Conservation (phyloP, 139 green algal species). For the Chlorella sp. region DNA sequence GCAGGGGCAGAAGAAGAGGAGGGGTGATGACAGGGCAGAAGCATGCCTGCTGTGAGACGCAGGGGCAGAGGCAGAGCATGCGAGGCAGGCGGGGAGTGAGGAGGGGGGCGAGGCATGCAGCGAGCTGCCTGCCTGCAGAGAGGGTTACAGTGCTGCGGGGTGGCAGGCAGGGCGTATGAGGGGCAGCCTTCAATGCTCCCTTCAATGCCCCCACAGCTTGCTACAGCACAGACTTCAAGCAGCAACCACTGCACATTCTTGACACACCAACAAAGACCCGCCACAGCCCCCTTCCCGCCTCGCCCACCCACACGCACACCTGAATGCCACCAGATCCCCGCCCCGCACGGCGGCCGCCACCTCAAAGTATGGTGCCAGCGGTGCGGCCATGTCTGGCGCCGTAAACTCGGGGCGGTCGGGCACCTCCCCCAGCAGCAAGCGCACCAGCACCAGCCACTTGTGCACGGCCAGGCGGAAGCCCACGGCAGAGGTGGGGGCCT, state of each 20-base stretch:
- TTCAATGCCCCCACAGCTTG: too few species aligned
- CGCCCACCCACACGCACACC: background rate
- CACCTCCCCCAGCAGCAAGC: conserved; percentile 98
- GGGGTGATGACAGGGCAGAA: background rate
- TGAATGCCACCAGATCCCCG: conserved; percentile 89
- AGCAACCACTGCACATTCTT: too few species aligned
- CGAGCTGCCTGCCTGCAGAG: too few species aligned
- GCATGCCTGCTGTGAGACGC: background rate
- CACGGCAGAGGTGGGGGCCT: conserved; percentile 73
- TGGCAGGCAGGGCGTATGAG: too few species aligned
- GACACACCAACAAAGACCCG: too few species aligned
- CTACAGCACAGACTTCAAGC: too few species aligned
- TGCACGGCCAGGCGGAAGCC: conserved; percentile 88
- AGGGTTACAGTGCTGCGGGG: too few species aligned
- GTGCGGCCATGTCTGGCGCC: conserved; percentile 63
- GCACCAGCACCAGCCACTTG: conserved; percentile 95
- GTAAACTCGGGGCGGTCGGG: conserved; percentile 86
- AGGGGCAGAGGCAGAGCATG: background rate
- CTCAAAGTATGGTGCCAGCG: conserved; percentile 91
- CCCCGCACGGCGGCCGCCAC: conserved; percentile 86
- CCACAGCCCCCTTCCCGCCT: too few species aligned
- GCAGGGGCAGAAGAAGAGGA: background rate
- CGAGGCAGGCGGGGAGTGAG: background rate
- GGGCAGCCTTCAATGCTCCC: too few species aligned
- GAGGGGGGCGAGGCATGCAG: too few species aligned